Conservation (phyloP, 495 filamentous ascomycete species). For the Sphaerosporella brunnea region DNA sequence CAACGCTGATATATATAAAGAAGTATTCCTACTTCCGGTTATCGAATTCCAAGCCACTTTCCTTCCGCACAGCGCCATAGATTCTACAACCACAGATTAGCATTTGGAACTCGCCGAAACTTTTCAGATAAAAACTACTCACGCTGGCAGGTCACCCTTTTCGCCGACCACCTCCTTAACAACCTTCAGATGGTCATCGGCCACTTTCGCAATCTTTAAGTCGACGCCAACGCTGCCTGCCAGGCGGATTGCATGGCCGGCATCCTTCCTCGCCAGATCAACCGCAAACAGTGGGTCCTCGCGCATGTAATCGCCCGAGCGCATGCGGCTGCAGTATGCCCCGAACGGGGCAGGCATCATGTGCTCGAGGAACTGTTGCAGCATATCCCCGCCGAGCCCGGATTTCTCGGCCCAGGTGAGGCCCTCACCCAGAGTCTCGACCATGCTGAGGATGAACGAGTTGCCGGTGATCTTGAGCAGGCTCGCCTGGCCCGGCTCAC, state of each 20-base stretch:
- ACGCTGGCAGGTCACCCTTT: conserved; percentile 58
- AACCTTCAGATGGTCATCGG: conserved; percentile 45
- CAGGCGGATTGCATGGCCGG: conserved; percentile 51
- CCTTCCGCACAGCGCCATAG: conserved; percentile 11
- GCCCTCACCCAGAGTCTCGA: conserved; percentile 54
- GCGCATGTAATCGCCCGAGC: conserved; percentile 52
- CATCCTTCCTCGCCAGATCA: conserved; percentile 73
- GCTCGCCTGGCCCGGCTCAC: conserved; percentile 40
- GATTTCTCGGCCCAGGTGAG: conserved; percentile 63
- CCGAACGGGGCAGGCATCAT: conserved; percentile 42
- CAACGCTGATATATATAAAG: too few relatives aligned
- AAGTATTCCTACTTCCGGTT: too few relatives aligned
- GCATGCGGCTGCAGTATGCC: conserved; percentile 58
- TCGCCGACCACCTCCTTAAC: conserved; percentile 57
- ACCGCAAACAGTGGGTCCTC: conserved; percentile 69
- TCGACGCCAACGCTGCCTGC: conserved; percentile 43
- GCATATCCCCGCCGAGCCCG: conserved; percentile 50
- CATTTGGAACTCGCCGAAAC: background rate
- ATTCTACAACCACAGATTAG: background rate
- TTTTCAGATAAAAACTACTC: background rate
- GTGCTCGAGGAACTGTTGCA: conserved; percentile 50
- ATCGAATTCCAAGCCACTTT: conserved; percentile 13
- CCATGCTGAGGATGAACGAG: conserved; percentile 68
- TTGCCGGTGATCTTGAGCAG: conserved; percentile 73
- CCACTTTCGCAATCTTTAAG: conserved; percentile 48